phyloP scores from a whole-genome alignment of 139 green algal species.

The Asterochloris erici region DNA sequence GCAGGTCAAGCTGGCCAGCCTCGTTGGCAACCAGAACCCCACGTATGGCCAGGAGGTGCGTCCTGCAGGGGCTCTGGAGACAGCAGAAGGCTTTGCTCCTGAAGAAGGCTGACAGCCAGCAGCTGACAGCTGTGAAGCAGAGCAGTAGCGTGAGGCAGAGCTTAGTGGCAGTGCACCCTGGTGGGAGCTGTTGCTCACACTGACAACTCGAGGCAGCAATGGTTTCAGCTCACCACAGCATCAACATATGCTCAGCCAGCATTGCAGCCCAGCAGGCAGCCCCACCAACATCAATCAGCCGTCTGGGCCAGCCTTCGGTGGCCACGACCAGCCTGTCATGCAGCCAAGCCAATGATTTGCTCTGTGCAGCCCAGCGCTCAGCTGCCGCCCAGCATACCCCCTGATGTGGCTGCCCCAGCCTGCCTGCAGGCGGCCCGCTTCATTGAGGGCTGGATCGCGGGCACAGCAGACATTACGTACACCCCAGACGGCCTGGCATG shows the following conservation, averaged over 20 bases:
- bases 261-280: too few relatives aligned
- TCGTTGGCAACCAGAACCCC: not conserved
- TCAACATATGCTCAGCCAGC: too few relatives aligned
- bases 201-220: too few relatives aligned
- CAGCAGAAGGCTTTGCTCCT: not conserved
- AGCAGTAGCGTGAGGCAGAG: not conserved
- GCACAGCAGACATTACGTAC: conserved; percentile 21
- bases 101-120: not conserved
- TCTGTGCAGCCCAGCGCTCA: too few relatives aligned
- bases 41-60: conserved; percentile 12
- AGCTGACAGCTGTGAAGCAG: not conserved
- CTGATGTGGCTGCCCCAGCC: too few relatives aligned
- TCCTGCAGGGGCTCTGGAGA: not conserved
- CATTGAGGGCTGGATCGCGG: conserved; percentile 31
- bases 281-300: too few relatives aligned
- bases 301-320: too few relatives aligned
- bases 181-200: too few relatives aligned
- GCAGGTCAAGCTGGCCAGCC: conserved; percentile 18
- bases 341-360: too few relatives aligned
- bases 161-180: not conserved
- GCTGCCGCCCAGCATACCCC: too few relatives aligned
- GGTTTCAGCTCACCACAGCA: too few relatives aligned
- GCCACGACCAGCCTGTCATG: too few relatives aligned
- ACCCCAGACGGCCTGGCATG: conserved; percentile 35
- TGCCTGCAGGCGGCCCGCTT: conserved; percentile 25